Conservation (phyloP, 192 early-diverging fungal species). For the Pilaira anomala region DNA sequence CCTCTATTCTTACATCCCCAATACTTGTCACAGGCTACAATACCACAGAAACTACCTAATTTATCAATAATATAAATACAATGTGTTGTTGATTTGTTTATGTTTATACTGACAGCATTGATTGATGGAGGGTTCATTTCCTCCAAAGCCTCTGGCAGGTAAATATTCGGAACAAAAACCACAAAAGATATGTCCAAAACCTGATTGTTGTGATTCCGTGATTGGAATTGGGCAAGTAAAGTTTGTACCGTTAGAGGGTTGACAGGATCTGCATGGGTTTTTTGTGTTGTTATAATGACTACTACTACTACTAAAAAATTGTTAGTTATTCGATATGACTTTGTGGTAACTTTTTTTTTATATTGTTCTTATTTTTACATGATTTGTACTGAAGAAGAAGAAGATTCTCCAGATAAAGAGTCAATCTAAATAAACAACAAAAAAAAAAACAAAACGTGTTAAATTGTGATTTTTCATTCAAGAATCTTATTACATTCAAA, state of each 20-base stretch:
- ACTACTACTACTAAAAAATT: background rate
- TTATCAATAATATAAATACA: background rate
- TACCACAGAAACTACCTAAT: slow-evolving; percentile 14
- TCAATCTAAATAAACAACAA: no score
- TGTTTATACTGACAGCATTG: slow-evolving; percentile 6
- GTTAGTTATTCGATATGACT: no score
- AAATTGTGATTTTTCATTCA: background rate
- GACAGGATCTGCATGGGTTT: slow-evolving; percentile 5
- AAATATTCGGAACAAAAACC: slow-evolving; percentile 9
- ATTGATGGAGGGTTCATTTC: background rate
- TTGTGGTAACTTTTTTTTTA: no score
- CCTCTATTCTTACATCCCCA: slow-evolving; percentile 12
- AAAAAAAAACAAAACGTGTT: background rate
- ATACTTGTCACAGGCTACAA: slow-evolving; percentile 9
- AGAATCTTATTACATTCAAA: background rate
- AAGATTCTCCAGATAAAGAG: no score
- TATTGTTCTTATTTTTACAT: no score
- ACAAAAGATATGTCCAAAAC: background rate
- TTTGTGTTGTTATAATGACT: background rate
- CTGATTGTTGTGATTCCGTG: background rate
- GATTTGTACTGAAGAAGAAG: no score
- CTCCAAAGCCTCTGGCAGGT: background rate
- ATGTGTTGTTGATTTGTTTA: background rate
- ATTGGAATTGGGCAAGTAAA: background rate
- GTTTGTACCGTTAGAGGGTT: background rate